phyloP scores from a whole-genome alignment of 768 basidiomycete genomes.

The Pluteus cervinus region DNA sequence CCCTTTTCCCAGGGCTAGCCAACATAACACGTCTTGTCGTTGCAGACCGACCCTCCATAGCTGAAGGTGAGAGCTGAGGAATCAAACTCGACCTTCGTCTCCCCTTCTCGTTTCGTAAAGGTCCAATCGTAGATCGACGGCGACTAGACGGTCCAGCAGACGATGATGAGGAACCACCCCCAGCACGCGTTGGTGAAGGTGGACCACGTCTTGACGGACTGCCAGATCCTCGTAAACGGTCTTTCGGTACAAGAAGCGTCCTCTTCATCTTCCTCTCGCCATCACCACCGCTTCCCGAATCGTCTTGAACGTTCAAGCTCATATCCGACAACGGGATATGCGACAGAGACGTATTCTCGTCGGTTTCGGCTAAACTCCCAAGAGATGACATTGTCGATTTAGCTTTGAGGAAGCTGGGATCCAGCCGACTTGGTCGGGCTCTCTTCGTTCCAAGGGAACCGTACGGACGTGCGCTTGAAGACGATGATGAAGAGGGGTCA shows the following conservation, averaged over 20 bases:
- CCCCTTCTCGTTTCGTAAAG: conserved; percentile 66
- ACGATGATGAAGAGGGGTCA: conserved; percentile 22
- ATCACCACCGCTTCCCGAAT: conserved; percentile 13
- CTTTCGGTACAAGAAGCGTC: conserved; percentile 33
- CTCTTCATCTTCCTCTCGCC: no score
- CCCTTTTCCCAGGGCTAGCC: conserved; percentile 54
- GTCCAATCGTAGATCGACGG: conserved; percentile 69
- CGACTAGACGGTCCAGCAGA: conserved; percentile 19
- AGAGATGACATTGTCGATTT: conserved; percentile 41
- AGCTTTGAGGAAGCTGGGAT: conserved; percentile 62
- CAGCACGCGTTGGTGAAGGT: conserved; percentile 35
- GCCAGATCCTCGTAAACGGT: conserved; percentile 26
- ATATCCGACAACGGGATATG: conserved; percentile 59
- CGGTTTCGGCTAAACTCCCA: conserved; percentile 65
- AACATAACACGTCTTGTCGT: conserved; percentile 34
- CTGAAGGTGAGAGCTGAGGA: conserved; percentile 52
- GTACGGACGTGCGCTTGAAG: conserved; percentile 23
- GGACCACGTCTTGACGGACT: conserved; percentile 50
- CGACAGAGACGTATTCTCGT: conserved; percentile 44
- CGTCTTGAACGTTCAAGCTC: conserved; percentile 46
- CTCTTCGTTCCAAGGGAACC: conserved; percentile 31
- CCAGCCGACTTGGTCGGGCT: conserved; percentile 61
- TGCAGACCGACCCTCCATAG: conserved; percentile 28
- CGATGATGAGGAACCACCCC: no score
- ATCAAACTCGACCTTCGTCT: conserved; percentile 79